Evolutionary conservation across 768 basidiomycete genomes (phyloP).

Genomic region (Scleroderma bovista): DNA sequence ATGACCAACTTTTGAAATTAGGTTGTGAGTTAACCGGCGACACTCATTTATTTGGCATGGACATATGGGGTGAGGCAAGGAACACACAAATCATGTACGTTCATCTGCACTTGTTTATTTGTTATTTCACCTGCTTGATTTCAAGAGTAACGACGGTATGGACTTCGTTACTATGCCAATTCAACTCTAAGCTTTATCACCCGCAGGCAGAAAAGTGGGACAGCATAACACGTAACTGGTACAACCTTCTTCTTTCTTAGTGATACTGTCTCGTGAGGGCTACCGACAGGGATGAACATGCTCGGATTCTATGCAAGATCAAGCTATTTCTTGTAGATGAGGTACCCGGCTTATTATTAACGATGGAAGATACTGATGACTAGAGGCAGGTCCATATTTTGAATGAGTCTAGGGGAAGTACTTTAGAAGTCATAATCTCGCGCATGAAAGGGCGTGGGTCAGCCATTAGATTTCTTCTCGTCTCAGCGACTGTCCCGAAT

Average conservation of each 20-base stretch:
- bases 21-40: slow-evolving; percentile 93
- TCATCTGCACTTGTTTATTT: neutral
- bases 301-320: slow-evolving; percentile 63
- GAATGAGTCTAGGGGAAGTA: slow-evolving; percentile 85
- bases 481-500: slow-evolving; percentile 94
- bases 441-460: slow-evolving; percentile 80
- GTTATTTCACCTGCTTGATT: slow-evolving; percentile 1
- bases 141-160: slow-evolving; percentile 73
- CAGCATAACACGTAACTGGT: slow-evolving; percentile 86
- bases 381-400: slow-evolving; percentile 77
- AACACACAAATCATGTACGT: slow-evolving; percentile 74
- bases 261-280: slow-evolving; percentile 3
- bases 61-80: slow-evolving; percentile 69
- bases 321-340: slow-evolving; percentile 89
- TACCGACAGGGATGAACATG: slow-evolving; percentile 50
- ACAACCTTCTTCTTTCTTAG: slow-evolving; percentile 4
- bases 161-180: neutral
- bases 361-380: neutral
- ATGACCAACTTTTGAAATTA: slow-evolving; percentile 23
- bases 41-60: slow-evolving; percentile 60
- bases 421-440: slow-evolving; percentile 90
- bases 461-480: slow-evolving; percentile 74
- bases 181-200: neutral
- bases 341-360: slow-evolving; percentile 33
- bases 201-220: slow-evolving; percentile 94